Percentiles rank a stretch among this genome's conserved stretches.
phyloP scores from a whole-genome alignment of 2,329 filamentous ascomycete genomes.

The Penicillium sumatraense region DNA sequence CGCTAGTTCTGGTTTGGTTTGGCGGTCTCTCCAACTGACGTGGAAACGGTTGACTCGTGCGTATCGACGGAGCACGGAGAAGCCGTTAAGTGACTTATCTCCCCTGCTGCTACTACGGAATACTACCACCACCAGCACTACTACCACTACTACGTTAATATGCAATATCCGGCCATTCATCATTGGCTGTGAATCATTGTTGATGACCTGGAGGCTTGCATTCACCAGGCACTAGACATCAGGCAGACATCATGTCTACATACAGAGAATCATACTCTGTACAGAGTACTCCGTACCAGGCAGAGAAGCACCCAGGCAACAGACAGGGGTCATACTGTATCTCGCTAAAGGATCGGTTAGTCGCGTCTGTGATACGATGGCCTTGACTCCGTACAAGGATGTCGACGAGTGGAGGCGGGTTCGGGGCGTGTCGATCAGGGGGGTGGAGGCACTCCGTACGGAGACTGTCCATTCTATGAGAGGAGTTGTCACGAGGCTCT shows the following conservation, averaged over 20 bases:
- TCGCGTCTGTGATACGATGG: slow-evolving; percentile 4
- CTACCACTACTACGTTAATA: too few species aligned
- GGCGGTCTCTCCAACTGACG: neutral
- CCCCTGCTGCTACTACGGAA: too few species aligned
- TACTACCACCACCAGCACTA: too few species aligned
- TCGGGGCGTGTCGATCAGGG: slow-evolving; percentile 9
- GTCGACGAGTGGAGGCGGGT: neutral
- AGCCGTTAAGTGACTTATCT: too few species aligned
- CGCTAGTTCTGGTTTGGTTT: neutral
- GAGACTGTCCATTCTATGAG: too few species aligned
- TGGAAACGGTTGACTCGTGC: slow-evolving; percentile 1
- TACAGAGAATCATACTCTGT: too few species aligned
- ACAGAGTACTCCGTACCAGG: too few species aligned
- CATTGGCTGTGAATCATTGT: too few species aligned
- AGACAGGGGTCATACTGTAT: neutral
- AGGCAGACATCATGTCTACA: too few species aligned
- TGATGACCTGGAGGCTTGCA: neutral
- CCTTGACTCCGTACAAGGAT: neutral
- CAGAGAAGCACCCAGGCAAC: neutral
- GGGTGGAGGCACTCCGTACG: neutral
- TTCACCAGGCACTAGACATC: neutral
- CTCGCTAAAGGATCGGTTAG: slow-evolving; percentile 1
- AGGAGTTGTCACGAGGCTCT: slow-evolving; percentile 9
- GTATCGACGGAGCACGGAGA: neutral
- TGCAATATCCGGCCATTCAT: too few species aligned